Evolutionary conservation across 2,329 filamentous ascomycete species (phyloP), one percentile per base, ranked within the genome.

Genomic region (Fusarium fujikuroi): DNA sequence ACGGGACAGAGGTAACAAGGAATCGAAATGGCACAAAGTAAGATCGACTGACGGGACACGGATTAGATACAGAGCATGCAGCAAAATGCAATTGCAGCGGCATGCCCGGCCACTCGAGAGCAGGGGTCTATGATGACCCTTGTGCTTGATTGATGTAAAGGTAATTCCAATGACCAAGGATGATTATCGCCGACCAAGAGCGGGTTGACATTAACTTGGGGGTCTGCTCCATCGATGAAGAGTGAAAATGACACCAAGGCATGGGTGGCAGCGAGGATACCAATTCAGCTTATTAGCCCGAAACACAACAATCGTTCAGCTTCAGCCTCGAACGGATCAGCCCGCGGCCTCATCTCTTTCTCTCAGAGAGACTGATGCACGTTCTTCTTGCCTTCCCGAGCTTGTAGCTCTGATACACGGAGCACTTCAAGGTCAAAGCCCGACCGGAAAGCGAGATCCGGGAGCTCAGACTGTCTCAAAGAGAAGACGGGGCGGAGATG

Each of bases 41-140:
- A 70, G 75, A 77, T 77, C 75, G 75, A 76, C 75, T 76, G 75
- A 77, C 69, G 61, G 72, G 63, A 63, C 73, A 69, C 60, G 71
- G 75, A 76, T 70, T 60, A 76, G 73, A 75, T 76, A 70, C 71
- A 74, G 56, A 66, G 53, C 50, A 49, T 66, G 61, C 43, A 66
- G 60, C 44, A 60, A 50, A 54, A 47, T 65, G 37, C 60, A 72
- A 64, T 49, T 66, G 37, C 61, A 64, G 66, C 70, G 74, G 75
- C 63, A 77, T 67, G 70, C 65, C 74, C 75, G 74, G 76, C 73
- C 66, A 44, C 47, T 72, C 70, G 61, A 60, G 54, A 63, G 62
- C 76, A 75, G 71, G 75, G 75, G 58, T 77, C 43, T 52, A 34
- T 12, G 30, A 58, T 34, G 37, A 53, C 56, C 75, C 73, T 65